These are phyloP conservation scores for Acanthamoeba healyi DNA, from an alignment of 208 protist species.

Conservation along the genomic window DNA sequence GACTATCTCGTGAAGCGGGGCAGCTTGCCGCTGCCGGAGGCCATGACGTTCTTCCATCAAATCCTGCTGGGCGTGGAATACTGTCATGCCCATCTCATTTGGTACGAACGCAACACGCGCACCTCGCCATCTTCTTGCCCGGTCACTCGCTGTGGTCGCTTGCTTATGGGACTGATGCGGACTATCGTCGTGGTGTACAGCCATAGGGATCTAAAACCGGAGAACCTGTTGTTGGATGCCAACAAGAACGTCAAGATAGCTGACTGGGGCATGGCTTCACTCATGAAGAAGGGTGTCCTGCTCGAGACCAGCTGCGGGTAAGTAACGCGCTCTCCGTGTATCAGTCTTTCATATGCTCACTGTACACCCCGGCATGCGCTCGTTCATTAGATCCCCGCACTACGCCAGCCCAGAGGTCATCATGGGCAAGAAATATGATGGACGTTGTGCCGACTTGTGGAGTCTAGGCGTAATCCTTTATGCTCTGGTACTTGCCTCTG, in stretches of 20 bases:
- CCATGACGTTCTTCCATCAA: conserved; percentile 90
- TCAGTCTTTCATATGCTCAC: not conserved
- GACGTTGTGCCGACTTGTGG: conserved; percentile 88
- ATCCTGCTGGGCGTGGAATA: conserved; percentile 91
- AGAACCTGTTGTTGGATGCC: conserved; percentile 83
- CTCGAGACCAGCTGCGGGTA: conserved; percentile 86
- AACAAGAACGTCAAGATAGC: conserved; percentile 87
- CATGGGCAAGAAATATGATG: conserved; percentile 86
- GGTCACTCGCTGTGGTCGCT: not conserved
- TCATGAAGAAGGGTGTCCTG: conserved; percentile 81
- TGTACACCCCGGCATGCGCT: not conserved
- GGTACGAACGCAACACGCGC: conserved; percentile 68
- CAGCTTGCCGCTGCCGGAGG: conserved; percentile 86
- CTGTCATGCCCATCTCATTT: conserved; percentile 89
- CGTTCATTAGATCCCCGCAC: conserved; percentile 84
- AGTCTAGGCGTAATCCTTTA: conserved; percentile 90
- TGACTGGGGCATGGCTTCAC: conserved; percentile 88
- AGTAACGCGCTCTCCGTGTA: not conserved
- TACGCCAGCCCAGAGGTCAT: conserved; percentile 90
- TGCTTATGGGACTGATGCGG: not conserved
- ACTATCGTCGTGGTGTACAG: conserved; percentile 11
- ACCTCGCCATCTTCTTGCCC: no score
- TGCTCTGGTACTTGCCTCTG: conserved; percentile 84
- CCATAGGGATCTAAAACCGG: conserved; percentile 88
- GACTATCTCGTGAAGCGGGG: conserved; percentile 90